Percentiles rank a stretch among this genome's conserved stretches.
Evolutionary conservation across 371 early-diverging fungal species (phyloP).

Genomic region (Sporodiniella umbellata): DNA sequence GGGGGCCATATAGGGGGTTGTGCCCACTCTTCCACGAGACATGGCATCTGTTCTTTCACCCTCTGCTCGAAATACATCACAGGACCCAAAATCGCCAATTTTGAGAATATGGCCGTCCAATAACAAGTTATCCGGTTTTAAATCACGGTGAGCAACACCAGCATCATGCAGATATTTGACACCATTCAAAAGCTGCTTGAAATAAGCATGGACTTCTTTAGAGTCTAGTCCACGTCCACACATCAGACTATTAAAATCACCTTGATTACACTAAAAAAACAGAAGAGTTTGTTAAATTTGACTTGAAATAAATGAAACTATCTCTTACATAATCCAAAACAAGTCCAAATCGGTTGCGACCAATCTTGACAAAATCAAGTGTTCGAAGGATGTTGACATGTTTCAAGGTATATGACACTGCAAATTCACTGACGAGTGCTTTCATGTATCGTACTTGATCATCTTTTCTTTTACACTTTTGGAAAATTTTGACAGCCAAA

Average conservation of each 20-base stretch:
- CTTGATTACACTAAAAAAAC: conserved; percentile 32
- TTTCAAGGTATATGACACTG: conserved; percentile 21
- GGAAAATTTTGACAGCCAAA: conserved; percentile 40
- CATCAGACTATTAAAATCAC: conserved; percentile 33
- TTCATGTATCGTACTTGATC: conserved; percentile 26
- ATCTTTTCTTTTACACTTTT: conserved; percentile 30
- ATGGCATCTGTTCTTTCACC: conserved; percentile 67
- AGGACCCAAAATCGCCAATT: conserved; percentile 91
- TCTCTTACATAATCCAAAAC: conserved; percentile 48
- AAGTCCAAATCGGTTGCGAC: conserved; percentile 32
- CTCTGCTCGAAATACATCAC: conserved; percentile 82
- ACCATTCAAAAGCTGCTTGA: conserved; percentile 67
- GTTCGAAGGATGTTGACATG: conserved; percentile 21
- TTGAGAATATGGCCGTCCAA: conserved; percentile 49
- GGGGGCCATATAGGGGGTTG: conserved; percentile 87
- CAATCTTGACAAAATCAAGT: conserved; percentile 31
- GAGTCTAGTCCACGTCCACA: conserved; percentile 22
- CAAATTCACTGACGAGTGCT: conserved; percentile 39
- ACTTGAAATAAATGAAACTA: not conserved
- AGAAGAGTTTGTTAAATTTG: not conserved
- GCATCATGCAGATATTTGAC: conserved; percentile 68
- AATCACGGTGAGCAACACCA: conserved; percentile 76
- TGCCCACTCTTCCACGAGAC: conserved; percentile 79
- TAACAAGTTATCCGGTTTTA: conserved; percentile 69
- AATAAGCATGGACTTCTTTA: conserved; percentile 28